Base-by-base conservation (phyloP, 1,284 basidiomycete genomes). In the Malassezia caprae region DNA sequence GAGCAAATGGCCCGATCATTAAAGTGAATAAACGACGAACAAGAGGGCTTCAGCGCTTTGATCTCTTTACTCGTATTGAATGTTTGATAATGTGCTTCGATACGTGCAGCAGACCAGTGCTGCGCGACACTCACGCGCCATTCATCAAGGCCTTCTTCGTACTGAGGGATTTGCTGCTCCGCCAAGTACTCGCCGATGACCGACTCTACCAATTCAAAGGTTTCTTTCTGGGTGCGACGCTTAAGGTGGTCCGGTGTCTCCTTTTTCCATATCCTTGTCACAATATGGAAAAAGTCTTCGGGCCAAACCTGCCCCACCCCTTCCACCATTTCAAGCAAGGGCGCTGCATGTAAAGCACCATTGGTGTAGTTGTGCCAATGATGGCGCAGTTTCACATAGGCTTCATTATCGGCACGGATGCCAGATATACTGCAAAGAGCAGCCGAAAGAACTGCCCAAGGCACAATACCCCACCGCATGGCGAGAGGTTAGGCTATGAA, bases 241-340 rank as follows among this genome's bases (percentile, higher is more conserved):
- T 4, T 17, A 13, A 49, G 2, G 13, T 27, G 21, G 2, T 3
- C 19, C 2, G 26, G n/a, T 8, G 10, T 31, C 17, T 67, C 88
- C 84, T 43, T 83, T 1, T 5, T 8, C 37, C 37, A 39, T 15
- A 49, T 53, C 30, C n/a, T 24, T 13, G n/a, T 32, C 26, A 72
- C 24, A 19, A 72, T 37, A 2, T 54, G 42, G 23, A 66, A 67
- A 53, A 71, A 67, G 47, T 58, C 44, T 1, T 58, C 42, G 19
- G 64, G 55, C 15, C 58, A 60, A 26, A 67, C 56, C 0, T 60
- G 35, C n/a, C 48, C 34, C 21, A 41, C 56, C n/a, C 75, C 86
- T 69, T 68, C 91, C 86, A 96, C 76, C 48, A 87, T 81, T 77
- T 94, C 90, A 19, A 90, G 79, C 1, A 90, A 72, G 8, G 85